phyloP scores from a whole-genome alignment of 768 basidiomycete genomes.

The Termitomyces sp. region DNA sequence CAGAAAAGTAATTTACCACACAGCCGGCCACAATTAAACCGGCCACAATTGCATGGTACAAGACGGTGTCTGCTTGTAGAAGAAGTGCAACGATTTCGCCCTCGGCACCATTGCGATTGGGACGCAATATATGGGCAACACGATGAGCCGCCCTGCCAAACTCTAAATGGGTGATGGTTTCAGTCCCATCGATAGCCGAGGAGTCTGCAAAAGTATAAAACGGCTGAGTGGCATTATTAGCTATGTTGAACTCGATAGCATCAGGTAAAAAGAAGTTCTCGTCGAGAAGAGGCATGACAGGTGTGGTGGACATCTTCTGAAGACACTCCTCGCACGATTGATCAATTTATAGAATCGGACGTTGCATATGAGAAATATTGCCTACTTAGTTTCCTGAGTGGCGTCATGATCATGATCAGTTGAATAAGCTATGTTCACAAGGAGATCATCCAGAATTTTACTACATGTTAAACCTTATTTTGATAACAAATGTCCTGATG shows the following conservation, averaged over 20 bases:
- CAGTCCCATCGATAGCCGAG: conserved; percentile 3
- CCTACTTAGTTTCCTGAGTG: not conserved
- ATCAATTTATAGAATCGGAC: not conserved
- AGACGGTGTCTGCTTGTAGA: conserved; percentile 25
- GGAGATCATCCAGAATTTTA: too few relatives aligned
- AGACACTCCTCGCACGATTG: not conserved
- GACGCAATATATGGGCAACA: conserved; percentile 32
- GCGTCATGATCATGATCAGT: too few relatives aligned
- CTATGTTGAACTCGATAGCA: conserved; percentile 9
- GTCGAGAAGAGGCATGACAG: conserved; percentile 1
- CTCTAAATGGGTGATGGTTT: conserved; percentile 31
- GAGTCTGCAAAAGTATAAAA: conserved; percentile 6
- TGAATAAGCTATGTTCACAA: not conserved
- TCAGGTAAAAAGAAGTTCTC: conserved; percentile 7
- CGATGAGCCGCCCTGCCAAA: conserved; percentile 40
- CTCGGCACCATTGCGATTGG: conserved; percentile 21
- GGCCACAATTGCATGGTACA: conserved; percentile 35
- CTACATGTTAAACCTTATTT: not conserved
- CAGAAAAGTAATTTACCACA: conserved; percentile 19
- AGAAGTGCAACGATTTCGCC: conserved; percentile 31
- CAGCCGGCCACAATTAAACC: conserved; percentile 32
- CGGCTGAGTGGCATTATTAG: conserved; percentile 5
- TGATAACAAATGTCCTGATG: too few relatives aligned
- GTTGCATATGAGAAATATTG: not conserved
- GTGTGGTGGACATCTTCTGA: not conserved